Conservation (phyloP, 2,329 filamentous ascomycete species). For the Verticillium dahliae region DNA sequence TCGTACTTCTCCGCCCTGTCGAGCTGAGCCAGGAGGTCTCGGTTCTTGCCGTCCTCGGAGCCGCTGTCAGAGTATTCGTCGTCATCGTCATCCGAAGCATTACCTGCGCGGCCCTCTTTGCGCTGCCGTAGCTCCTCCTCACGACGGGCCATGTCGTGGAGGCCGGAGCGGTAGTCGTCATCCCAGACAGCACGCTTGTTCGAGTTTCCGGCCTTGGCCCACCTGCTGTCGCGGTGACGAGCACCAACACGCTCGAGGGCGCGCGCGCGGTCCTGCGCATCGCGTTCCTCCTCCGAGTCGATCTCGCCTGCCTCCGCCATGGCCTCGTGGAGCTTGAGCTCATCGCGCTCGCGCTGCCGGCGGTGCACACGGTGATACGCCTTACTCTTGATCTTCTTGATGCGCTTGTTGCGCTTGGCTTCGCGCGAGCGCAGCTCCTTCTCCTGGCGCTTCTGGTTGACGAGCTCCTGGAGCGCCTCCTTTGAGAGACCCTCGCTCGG, state of each 20-base stretch:
- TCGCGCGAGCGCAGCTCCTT: conserved; percentile 85
- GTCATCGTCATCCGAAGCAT: conserved; percentile 42
- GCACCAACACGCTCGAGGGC: conserved; percentile 81
- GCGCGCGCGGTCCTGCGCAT: conserved; percentile 62
- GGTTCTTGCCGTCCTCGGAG: conserved; percentile 36
- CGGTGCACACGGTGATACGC: conserved; percentile 88
- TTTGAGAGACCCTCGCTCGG: conserved; percentile 64
- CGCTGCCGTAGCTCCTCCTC: conserved; percentile 77
- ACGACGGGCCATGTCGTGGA: conserved; percentile 73
- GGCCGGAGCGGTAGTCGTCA: conserved; percentile 71
- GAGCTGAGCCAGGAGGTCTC: conserved; percentile 39
- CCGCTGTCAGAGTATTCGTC: conserved; percentile 44
- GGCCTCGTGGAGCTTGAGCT: conserved; percentile 44
- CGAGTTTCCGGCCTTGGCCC: conserved; percentile 79
- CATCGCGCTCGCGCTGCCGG: conserved; percentile 55
- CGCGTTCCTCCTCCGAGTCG: conserved; percentile 59
- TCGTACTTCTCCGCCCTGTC: conserved; percentile 36
- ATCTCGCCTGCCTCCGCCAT: conserved; percentile 52
- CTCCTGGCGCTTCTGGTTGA: conserved; percentile 69
- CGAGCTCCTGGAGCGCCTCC: conserved; percentile 65
- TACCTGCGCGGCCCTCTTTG: conserved; percentile 62
- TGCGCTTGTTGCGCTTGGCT: conserved; percentile 79
- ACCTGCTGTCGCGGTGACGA: conserved; percentile 82
- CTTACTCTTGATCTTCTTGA: conserved; percentile 99
- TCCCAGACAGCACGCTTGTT: conserved; percentile 81